phyloP scores from a whole-genome alignment of 768 basidiomycete genomes.

The Flagelloscypha sp. region DNA sequence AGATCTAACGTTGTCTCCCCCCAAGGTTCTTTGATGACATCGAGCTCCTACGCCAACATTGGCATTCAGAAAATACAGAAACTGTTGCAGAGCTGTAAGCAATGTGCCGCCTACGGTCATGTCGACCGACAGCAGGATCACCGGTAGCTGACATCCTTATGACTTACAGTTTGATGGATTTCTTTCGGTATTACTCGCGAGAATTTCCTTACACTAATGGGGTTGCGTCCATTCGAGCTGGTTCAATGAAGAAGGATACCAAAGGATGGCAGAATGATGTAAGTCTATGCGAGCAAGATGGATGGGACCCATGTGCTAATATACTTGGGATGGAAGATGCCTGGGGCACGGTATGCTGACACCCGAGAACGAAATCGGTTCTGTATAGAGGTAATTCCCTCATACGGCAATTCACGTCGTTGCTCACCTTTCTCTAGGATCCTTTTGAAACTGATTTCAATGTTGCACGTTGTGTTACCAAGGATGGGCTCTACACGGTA shows the following conservation, averaged over 20 bases:
- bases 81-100: slow-evolving; percentile 87
- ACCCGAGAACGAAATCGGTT: slow-evolving; percentile 86
- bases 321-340: slow-evolving; percentile 32
- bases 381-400: slow-evolving; percentile 76
- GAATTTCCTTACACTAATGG: slow-evolving; percentile 89
- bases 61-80: slow-evolving; percentile 91
- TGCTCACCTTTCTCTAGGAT: slow-evolving; percentile 48
- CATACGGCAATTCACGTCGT: not conserved
- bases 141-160: slow-evolving; percentile 11
- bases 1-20: slow-evolving; percentile 9
- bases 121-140: slow-evolving; percentile 1
- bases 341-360: slow-evolving; percentile 52
- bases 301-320: not conserved
- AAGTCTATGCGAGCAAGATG: slow-evolving; percentile 18
- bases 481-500: slow-evolving; percentile 92
- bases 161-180: slow-evolving; percentile 76
- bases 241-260: slow-evolving; percentile 78
- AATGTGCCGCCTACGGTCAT: not conserved
- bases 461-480: slow-evolving; percentile 92
- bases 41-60: slow-evolving; percentile 82
- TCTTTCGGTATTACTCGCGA: slow-evolving; percentile 93
- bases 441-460: slow-evolving; percentile 97
- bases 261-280: slow-evolving; percentile 97
- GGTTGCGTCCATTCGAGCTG: slow-evolving; percentile 86
- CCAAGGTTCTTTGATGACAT: slow-evolving; percentile 95